Evolutionary conservation across 2,329 filamentous ascomycete genomes (phyloP).

Genomic region (Septoria linicola): DNA sequence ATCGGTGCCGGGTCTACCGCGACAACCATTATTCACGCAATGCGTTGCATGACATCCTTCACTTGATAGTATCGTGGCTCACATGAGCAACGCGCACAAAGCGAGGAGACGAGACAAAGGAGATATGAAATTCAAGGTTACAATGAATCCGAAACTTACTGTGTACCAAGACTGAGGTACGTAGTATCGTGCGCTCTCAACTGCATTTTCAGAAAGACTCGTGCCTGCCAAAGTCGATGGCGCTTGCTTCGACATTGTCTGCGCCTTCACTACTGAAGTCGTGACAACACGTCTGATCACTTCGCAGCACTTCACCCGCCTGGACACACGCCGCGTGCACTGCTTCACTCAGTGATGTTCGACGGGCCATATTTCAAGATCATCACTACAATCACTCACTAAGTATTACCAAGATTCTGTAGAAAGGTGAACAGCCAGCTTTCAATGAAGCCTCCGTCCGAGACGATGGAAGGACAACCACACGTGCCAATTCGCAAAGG

Average conservation of each 20-base stretch:
- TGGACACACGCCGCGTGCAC: background rate
- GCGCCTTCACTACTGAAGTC: background rate
- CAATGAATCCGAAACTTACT: background rate
- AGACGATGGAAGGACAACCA: too few relatives aligned
- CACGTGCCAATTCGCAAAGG: too few relatives aligned
- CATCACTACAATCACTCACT: too few relatives aligned
- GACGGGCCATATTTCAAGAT: too few relatives aligned
- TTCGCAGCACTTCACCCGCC: conserved; percentile 1
- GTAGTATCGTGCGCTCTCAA: background rate
- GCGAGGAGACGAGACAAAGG: conserved; percentile 6
- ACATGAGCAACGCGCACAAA: conserved; percentile 7
- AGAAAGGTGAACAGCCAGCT: too few relatives aligned
- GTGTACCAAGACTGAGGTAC: conserved; percentile 4
- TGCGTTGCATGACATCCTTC: conserved; percentile 1
- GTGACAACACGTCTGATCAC: conserved; percentile 10
- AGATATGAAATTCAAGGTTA: conserved; percentile 3
- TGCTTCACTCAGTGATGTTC: too few relatives aligned
- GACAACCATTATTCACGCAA: background rate
- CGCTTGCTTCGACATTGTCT: background rate
- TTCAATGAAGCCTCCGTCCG: background rate
- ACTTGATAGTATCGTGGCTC: conserved; percentile 5
- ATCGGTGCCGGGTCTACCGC: background rate
- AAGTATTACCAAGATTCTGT: too few relatives aligned
- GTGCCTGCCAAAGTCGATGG: too few relatives aligned
- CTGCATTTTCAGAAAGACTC: background rate